Conservation (phyloP, 106 monocot species). For the Triglochin maritima region DNA sequence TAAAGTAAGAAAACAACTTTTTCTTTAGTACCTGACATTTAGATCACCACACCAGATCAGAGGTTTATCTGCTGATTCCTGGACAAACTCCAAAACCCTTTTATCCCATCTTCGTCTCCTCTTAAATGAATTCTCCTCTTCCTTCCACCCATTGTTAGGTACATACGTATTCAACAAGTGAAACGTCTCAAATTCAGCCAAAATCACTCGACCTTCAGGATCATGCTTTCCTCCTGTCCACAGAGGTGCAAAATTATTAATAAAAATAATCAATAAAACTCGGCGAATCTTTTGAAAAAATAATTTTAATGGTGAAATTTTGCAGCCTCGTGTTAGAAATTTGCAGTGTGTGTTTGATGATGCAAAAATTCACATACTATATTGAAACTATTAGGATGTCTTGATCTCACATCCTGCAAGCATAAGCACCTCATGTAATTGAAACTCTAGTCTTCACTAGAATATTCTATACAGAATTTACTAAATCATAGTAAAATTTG, state of each 20-base stretch:
- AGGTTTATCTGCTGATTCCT: conserved; percentile 47
- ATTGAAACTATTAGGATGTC: too few species aligned
- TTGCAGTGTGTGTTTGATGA: too few species aligned
- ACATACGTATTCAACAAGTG: conserved; percentile 73
- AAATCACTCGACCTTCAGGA: conserved; percentile 88
- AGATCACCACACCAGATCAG: conserved; percentile 97
- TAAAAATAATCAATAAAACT: not conserved
- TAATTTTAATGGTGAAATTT: too few species aligned
- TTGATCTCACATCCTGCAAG: too few species aligned
- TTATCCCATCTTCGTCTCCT: conserved; percentile 98
- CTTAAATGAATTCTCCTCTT: conserved; percentile 86
- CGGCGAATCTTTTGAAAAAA: too few species aligned
- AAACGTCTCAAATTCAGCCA: conserved; percentile 92
- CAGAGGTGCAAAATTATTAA: not conserved
- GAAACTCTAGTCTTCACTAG: too few species aligned
- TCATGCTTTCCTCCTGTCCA: conserved; percentile 85
- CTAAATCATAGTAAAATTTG: too few species aligned
- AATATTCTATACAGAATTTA: too few species aligned
- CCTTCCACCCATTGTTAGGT: conserved; percentile 98
- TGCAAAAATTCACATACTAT: too few species aligned
- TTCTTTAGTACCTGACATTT: conserved; percentile 66
- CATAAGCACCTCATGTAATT: too few species aligned
- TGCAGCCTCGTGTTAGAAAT: too few species aligned
- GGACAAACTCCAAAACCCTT: conserved; percentile 88
- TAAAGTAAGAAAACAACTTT: too few species aligned